Conservation (phyloP, 2,329 filamentous ascomycete genomes). For the Blastomyces percursus region DNA sequence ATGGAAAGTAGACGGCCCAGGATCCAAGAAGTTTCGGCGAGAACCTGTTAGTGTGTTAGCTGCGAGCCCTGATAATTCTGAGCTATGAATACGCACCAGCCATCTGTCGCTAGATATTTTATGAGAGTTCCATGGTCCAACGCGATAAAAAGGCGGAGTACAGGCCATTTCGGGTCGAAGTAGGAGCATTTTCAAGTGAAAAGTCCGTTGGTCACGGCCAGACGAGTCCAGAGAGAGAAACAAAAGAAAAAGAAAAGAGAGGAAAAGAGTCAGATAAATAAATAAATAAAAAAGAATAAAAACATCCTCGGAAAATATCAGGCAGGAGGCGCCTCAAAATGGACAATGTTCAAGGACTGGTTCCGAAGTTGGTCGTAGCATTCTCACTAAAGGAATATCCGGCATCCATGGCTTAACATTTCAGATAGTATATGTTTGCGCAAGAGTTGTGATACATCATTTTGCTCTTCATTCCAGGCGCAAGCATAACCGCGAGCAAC, state of each 20-base stretch:
- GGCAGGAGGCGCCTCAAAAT: neutral
- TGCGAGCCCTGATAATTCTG: neutral
- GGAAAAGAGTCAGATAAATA: neutral
- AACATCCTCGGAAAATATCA: neutral
- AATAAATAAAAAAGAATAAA: neutral
- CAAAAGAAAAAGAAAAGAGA: neutral
- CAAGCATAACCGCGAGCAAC: conserved; percentile 5
- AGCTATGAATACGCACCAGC: neutral
- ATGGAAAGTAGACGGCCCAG: neutral
- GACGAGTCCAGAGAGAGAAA: neutral
- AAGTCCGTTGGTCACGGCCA: neutral
- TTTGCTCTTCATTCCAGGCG: conserved; percentile 5
- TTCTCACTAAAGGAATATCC: neutral
- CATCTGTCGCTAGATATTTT: neutral
- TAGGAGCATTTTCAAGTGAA: neutral
- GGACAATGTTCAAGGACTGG: neutral
- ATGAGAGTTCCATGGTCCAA: neutral
- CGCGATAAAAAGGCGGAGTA: neutral
- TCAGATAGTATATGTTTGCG: neutral
- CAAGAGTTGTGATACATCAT: neutral
- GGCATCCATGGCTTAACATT: conserved; percentile 1
- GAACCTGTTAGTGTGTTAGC: neutral
- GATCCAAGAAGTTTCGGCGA: neutral
- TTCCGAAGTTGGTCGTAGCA: neutral
- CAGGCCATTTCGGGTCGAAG: neutral